Evolutionary conservation across 2,329 filamentous ascomycete species (phyloP).

Genomic region (Apiospora phragmitis): DNA sequence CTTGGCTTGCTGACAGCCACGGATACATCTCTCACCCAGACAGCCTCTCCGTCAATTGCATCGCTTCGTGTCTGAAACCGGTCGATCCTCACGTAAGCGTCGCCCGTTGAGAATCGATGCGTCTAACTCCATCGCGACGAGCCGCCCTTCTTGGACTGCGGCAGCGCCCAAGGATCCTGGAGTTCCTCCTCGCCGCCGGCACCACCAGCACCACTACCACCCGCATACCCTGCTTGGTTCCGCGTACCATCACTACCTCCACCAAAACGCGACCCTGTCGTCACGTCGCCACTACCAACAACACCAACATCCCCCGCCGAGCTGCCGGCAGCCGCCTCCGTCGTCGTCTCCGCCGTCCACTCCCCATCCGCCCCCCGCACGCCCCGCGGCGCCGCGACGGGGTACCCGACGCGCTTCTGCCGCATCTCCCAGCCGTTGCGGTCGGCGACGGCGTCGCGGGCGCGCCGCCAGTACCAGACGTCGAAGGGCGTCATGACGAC

Average conservation of each 20-base stretch:
- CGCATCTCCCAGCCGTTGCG: constrained; percentile 4
- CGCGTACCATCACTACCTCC: neutral
- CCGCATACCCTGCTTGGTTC: neutral
- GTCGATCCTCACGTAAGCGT: neutral
- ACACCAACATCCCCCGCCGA: neutral
- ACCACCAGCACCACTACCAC: neutral
- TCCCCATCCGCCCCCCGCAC: neutral
- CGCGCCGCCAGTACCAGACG: neutral
- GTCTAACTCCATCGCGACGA: constrained; percentile 6
- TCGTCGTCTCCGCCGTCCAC: neutral
- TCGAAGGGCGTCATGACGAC: constrained; percentile 1
- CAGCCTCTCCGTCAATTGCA: neutral
- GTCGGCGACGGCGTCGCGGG: neutral
- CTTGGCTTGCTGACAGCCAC: neutral
- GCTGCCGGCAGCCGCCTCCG: neutral
- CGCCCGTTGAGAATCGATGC: neutral
- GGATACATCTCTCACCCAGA: neutral
- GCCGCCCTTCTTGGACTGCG: neutral
- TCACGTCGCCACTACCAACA: neutral
- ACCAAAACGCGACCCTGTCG: neutral
- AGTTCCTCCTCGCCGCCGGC: constrained; percentile 1
- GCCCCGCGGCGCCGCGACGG: neutral
- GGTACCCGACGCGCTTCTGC: neutral
- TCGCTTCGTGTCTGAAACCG: neutral
- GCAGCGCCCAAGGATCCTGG: neutral